Evolutionary conservation across 176 grass and related monocot genomes (phyloP).

Genomic region (Cymbopogon citratus): DNA sequence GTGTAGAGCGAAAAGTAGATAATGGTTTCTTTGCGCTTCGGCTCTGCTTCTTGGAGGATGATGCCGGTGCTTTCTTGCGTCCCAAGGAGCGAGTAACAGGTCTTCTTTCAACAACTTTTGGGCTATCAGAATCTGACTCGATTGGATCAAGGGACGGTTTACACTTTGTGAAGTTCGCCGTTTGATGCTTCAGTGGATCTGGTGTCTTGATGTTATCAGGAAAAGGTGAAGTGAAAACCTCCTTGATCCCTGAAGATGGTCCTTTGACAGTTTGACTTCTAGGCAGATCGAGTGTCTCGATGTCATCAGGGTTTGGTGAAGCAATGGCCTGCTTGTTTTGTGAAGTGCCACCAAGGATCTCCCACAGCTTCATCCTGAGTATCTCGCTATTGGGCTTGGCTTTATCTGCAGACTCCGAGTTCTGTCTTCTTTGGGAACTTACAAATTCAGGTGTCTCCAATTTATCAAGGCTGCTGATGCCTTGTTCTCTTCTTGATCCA

Average conservation of each 20-base stretch:
- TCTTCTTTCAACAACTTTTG: constrained; percentile 52
- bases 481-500: constrained; percentile 38
- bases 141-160: constrained; percentile 72
- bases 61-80: constrained; percentile 41
- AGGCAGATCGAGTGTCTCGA: constrained; percentile 18
- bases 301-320: constrained; percentile 33
- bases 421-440: constrained; percentile 27
- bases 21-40: constrained; percentile 57
- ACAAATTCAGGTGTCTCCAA: constrained; percentile 33
- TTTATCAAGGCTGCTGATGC: constrained; percentile 27
- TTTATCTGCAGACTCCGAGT: constrained; percentile 35
- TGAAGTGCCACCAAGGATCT: constrained; percentile 78
- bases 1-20: constrained; percentile 44
- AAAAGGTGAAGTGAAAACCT: constrained; percentile 38
- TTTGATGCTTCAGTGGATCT: constrained; percentile 40
- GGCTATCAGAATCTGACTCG: constrained; percentile 75
- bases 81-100: constrained; percentile 54
- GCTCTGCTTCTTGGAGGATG: constrained; percentile 32
- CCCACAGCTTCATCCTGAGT: constrained; percentile 75
- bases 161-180: constrained; percentile 38
- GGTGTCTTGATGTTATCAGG: constrained; percentile 49
- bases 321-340: constrained; percentile 59
- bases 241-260: constrained; percentile 45
- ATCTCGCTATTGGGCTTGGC: constrained; percentile 39
- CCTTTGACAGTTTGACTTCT: constrained; percentile 42